phyloP scores from a whole-genome alignment of 495 filamentous ascomycete species.

The Cudoniella acicularis region DNA sequence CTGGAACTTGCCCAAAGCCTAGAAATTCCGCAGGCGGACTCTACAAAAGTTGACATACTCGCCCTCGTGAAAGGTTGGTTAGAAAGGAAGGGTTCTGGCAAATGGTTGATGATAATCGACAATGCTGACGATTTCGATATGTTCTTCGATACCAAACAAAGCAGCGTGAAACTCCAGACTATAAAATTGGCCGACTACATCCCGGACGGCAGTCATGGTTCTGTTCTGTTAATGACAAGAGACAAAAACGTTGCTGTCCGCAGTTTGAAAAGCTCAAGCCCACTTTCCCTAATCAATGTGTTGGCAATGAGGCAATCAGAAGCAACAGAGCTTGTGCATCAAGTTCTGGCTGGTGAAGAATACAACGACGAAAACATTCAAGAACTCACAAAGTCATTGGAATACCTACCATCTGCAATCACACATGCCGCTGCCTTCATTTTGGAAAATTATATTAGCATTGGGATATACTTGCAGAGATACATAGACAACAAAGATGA shows the following conservation, averaged over 20 bases:
- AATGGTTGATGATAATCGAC: constrained; percentile 42
- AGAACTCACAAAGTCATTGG: neutral
- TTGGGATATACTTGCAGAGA: neutral
- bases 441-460: neutral
- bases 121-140: constrained; percentile 32
- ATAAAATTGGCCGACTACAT: constrained; percentile 28
- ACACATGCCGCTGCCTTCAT: neutral
- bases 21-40: constrained; percentile 18
- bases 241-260: neutral
- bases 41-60: constrained; percentile 12
- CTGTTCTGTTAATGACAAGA: constrained; percentile 37
- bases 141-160: neutral
- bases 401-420: neutral
- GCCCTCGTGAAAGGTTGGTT: constrained; percentile 37
- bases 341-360: neutral
- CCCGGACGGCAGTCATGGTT: constrained; percentile 29
- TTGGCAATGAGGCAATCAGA: neutral
- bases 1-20: constrained; percentile 28
- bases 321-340: neutral
- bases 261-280: neutral
- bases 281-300: neutral
- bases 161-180: neutral
- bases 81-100: constrained; percentile 25
- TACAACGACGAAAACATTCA: neutral
- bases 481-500: constrained; percentile 1